These are phyloP conservation scores for Globisporangium barbulae DNA, from an alignment of 352 stramenopile genomes.

Conservation along the genomic window DNA sequence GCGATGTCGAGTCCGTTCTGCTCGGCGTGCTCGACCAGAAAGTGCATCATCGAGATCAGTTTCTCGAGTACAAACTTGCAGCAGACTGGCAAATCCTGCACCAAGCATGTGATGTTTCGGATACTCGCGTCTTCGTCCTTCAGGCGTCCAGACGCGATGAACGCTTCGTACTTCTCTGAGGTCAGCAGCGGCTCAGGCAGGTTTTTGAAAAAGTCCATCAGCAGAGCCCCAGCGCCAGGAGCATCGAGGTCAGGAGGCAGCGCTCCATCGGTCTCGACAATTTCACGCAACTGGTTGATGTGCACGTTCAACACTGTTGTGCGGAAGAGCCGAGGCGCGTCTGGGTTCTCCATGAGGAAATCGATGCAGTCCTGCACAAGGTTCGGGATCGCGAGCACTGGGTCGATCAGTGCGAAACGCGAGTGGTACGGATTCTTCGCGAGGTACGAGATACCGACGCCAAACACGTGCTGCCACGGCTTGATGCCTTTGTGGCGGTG, in stretches of 20 bases:
- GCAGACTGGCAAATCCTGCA: constrained; percentile 67
- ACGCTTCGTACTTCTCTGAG: constrained; percentile 78
- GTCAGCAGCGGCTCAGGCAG: constrained; percentile 73
- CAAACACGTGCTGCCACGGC: constrained; percentile 83
- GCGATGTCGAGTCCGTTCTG: constrained; percentile 68
- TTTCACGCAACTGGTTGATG: constrained; percentile 67
- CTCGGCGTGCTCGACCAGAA: constrained; percentile 59
- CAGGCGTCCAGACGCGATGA: constrained; percentile 64
- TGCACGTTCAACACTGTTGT: constrained; percentile 72
- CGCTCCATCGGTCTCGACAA: constrained; percentile 63
- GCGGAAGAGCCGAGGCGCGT: constrained; percentile 74
- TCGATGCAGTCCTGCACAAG: constrained; percentile 77
- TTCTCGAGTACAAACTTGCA: constrained; percentile 74
- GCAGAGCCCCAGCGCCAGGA: constrained; percentile 58
- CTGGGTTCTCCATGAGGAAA: constrained; percentile 51
- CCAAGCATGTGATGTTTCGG: constrained; percentile 73
- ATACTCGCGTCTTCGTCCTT: constrained; percentile 73
- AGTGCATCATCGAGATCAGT: constrained; percentile 64
- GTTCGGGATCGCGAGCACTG: constrained; percentile 67
- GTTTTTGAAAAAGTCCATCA: constrained; percentile 80
- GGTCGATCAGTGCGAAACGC: constrained; percentile 75
- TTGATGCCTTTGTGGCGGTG: constrained; percentile 77
- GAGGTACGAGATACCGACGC: constrained; percentile 66
- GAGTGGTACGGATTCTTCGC: constrained; percentile 80
- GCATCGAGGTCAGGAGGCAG: constrained; percentile 61